These are phyloP conservation scores for Cymbidium sinense DNA, from an alignment of 106 monocot genomes.

Conservation along the genomic window DNA sequence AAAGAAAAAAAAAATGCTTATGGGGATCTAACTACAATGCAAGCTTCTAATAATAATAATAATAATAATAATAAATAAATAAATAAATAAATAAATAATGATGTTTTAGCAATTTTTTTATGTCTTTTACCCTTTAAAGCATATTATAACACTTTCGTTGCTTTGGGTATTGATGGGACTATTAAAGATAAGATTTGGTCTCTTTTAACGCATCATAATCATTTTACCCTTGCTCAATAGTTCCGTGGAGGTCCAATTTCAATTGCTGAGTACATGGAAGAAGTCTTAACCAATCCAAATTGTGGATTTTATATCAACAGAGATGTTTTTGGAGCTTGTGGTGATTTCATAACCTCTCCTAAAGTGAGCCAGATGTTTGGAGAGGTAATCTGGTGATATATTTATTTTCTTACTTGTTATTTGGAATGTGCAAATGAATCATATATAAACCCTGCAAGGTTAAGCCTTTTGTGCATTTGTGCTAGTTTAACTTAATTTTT, in stretches of 20 bases:
- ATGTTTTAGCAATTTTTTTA: too few relatives aligned
- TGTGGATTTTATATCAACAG: constrained; percentile 85
- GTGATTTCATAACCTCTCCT: constrained; percentile 94
- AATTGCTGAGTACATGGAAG: constrained; percentile 96
- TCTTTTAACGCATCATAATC: neutral
- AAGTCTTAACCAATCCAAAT: constrained; percentile 91
- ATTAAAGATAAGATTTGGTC: neutral
- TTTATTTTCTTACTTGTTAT: neutral
- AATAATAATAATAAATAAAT: too few relatives aligned
- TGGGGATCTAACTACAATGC: too few relatives aligned
- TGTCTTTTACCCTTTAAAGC: neutral
- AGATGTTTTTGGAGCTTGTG: constrained; percentile 78
- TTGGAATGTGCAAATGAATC: neutral
- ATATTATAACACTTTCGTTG: neutral
- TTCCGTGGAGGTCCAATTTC: constrained; percentile 96
- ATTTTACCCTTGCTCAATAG: constrained; percentile 25
- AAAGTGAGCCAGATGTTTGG: constrained; percentile 99
- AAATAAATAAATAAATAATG: too few relatives aligned
- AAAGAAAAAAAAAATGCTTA: too few relatives aligned
- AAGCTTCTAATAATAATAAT: too few relatives aligned
- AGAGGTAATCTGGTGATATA: constrained; percentile 48
- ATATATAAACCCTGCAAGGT: neutral
- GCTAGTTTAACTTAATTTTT: neutral
- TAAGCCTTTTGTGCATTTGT: neutral
- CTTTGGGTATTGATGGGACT: neutral